Conservation (phyloP, 208 protist species). For the Angomonas ambiguus region DNA sequence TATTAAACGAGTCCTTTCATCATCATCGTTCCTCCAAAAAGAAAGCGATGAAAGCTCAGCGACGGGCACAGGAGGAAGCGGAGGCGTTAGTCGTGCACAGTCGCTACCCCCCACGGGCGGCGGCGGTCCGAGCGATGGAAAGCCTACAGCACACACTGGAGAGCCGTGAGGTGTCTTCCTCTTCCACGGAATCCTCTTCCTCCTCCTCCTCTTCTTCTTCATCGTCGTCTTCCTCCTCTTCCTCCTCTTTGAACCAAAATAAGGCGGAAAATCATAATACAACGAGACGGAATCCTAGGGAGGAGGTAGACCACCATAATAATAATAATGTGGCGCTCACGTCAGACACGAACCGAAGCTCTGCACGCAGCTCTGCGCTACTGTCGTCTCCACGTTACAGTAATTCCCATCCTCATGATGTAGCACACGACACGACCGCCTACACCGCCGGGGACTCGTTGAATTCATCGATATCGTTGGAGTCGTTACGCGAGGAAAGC, state of each 20-base stretch:
- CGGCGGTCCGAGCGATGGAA: slow-evolving; percentile 38
- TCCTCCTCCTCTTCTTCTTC: slow-evolving; percentile 4
- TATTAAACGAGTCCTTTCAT: slow-evolving; percentile 10
- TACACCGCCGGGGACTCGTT: not conserved
- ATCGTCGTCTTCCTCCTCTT: not conserved
- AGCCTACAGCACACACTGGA: slow-evolving; percentile 31
- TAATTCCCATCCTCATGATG: too few relatives aligned
- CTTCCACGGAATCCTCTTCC: not conserved
- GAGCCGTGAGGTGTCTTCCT: too few relatives aligned
- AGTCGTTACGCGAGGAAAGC: slow-evolving; percentile 37
- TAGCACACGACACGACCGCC: not conserved
- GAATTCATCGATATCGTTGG: slow-evolving; percentile 34
- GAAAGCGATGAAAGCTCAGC: not conserved
- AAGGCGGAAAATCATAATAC: not conserved
- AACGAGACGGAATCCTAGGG: not conserved
- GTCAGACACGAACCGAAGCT: too few relatives aligned
- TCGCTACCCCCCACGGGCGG: slow-evolving; percentile 42
- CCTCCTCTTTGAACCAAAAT: not conserved
- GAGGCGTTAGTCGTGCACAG: slow-evolving; percentile 35
- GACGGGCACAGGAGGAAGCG: not conserved
- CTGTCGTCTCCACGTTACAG: too few relatives aligned
- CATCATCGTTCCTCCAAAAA: slow-evolving; percentile 3
- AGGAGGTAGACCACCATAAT: too few relatives aligned
- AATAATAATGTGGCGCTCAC: too few relatives aligned
- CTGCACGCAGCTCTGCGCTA: too few relatives aligned